phyloP scores from a whole-genome alignment of 352 stramenopile species.

The Phytophthora chlamydospora region DNA sequence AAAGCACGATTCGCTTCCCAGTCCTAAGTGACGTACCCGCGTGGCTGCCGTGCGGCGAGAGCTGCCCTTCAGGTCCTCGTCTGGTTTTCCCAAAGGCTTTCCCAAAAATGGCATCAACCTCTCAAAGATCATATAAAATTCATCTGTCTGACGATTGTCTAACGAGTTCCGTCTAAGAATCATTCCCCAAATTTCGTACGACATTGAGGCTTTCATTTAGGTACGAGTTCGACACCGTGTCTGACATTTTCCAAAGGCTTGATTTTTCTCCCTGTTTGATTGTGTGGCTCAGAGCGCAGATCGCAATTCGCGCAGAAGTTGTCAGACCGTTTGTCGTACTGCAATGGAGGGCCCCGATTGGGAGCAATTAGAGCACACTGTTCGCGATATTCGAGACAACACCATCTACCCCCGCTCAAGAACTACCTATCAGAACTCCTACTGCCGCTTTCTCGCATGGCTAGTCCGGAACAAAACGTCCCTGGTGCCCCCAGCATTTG shows the following conservation, averaged over 20 bases:
- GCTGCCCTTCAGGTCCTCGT: too few relatives aligned
- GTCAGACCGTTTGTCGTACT: neutral
- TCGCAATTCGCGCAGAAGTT: constrained; percentile 7
- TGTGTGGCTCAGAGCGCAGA: neutral
- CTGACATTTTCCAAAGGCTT: too few relatives aligned
- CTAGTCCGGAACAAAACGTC: neutral
- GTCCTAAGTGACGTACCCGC: too few relatives aligned
- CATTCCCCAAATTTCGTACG: too few relatives aligned
- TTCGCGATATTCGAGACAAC: constrained; percentile 8
- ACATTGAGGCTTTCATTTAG: too few relatives aligned
- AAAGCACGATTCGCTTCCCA: too few relatives aligned
- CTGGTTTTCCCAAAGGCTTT: too few relatives aligned
- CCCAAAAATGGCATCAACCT: too few relatives aligned
- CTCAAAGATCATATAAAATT: neutral
- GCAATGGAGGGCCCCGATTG: constrained; percentile 9
- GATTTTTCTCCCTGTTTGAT: too few relatives aligned
- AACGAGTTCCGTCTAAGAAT: constrained; percentile 2
- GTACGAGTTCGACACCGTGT: too few relatives aligned
- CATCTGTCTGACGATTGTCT: neutral
- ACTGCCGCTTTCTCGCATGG: constrained; percentile 10
- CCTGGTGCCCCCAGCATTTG: neutral
- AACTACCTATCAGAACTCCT: constrained; percentile 12
- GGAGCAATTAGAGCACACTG: constrained; percentile 3
- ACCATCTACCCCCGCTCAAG: constrained; percentile 12
- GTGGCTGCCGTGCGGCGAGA: too few relatives aligned